These are phyloP conservation scores for Cucurbitaria berberidis DNA, from an alignment of 2,329 filamentous ascomycete species.

Conservation along the genomic window DNA sequence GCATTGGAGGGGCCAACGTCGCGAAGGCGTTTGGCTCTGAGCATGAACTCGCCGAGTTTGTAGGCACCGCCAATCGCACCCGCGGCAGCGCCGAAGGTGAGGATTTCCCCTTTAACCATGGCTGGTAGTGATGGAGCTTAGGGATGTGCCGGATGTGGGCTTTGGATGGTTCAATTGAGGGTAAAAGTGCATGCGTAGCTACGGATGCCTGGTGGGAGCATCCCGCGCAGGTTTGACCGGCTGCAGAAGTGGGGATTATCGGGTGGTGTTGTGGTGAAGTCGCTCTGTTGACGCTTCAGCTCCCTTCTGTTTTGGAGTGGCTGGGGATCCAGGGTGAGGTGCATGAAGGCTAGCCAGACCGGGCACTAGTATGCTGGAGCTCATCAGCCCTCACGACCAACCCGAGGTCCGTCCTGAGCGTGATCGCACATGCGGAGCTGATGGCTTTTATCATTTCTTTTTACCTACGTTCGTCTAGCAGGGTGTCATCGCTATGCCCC, in stretches of 20 bases:
- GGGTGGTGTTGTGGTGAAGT: slow-evolving; percentile 26
- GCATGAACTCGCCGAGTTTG: slow-evolving; percentile 48
- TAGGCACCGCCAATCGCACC: slow-evolving; percentile 46
- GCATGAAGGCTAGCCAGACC: slow-evolving; percentile 18
- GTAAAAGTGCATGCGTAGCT: slow-evolving; percentile 32
- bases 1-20: slow-evolving; percentile 48
- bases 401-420: slow-evolving; percentile 22
- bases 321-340: slow-evolving; percentile 19
- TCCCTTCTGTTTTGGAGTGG: slow-evolving; percentile 27
- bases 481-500: background rate
- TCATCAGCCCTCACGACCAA: slow-evolving; percentile 25
- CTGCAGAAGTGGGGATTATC: slow-evolving; percentile 23
- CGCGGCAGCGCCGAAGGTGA: slow-evolving; percentile 42
- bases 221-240: slow-evolving; percentile 37
- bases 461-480: background rate
- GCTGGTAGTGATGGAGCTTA: slow-evolving; percentile 14
- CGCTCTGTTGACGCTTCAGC: slow-evolving; percentile 29
- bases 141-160: slow-evolving; percentile 15
- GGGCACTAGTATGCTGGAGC: slow-evolving; percentile 7
- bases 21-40: slow-evolving; percentile 44
- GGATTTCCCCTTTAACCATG: slow-evolving; percentile 43
- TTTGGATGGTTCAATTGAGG: slow-evolving; percentile 25
- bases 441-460: background rate
- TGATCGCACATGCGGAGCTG: slow-evolving; percentile 11
- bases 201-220: slow-evolving; percentile 39